These are phyloP conservation scores for Filobasidium floriforme DNA, from an alignment of 768 basidiomycete species.

Conservation along the genomic window DNA sequence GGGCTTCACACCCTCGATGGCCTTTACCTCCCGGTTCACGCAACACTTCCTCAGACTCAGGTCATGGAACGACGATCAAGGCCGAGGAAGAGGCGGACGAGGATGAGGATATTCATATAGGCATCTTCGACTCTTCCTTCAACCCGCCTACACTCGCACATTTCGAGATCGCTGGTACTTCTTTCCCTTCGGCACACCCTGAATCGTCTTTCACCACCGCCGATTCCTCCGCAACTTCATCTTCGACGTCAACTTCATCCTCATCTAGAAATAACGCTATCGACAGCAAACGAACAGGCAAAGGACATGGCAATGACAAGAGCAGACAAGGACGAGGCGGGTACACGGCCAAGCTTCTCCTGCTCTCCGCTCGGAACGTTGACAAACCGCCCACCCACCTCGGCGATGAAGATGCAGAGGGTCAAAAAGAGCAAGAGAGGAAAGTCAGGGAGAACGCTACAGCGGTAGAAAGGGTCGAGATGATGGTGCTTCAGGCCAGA, in stretches of 20 bases:
- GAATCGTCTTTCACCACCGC: conserved; percentile 14
- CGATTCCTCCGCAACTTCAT: background rate
- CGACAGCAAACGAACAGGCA: too few relatives aligned
- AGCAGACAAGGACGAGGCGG: conserved; percentile 26
- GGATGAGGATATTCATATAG: conserved; percentile 47
- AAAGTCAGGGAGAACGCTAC: too few relatives aligned
- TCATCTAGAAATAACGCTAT: too few relatives aligned
- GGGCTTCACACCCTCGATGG: conserved; percentile 59
- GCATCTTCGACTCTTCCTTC: conserved; percentile 84
- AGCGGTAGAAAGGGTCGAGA: conserved; percentile 62
- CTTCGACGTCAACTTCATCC: too few relatives aligned
- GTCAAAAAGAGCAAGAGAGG: too few relatives aligned
- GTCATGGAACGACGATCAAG: too few relatives aligned
- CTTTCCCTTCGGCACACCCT: conserved; percentile 25
- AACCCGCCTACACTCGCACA: conserved; percentile 87
- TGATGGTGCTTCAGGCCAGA: conserved; percentile 66
- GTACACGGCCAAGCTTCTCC: conserved; percentile 67
- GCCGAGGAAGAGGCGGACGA: background rate
- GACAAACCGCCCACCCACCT: conserved; percentile 58
- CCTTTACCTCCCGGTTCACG: conserved; percentile 49
- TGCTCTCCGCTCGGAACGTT: conserved; percentile 76
- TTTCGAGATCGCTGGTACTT: conserved; percentile 57
- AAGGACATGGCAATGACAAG: background rate
- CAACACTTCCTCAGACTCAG: background rate
- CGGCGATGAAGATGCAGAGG: background rate